Conservation (phyloP, 1,284 basidiomycete species). For the Boletus austroedulis region DNA sequence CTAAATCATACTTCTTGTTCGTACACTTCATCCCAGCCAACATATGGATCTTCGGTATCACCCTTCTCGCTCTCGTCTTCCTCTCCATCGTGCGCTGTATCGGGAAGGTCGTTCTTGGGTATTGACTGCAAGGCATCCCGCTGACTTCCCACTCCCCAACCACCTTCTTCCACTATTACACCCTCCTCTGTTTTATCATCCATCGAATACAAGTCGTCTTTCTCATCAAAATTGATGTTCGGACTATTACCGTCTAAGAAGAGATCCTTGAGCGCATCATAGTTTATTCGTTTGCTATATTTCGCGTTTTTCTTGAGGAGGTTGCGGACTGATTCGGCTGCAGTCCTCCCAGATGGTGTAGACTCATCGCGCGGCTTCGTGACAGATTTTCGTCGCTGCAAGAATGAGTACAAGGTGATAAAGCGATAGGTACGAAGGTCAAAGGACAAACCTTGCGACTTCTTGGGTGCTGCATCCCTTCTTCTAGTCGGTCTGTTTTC, state of each 20-base stretch:
- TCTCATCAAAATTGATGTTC: constrained; percentile 37
- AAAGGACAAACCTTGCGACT: constrained; percentile 71
- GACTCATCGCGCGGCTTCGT: constrained; percentile 72
- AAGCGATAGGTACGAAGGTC: constrained; percentile 11
- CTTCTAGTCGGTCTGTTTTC: constrained; percentile 60
- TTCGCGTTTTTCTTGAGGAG: constrained; percentile 79
- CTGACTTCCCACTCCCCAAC: constrained; percentile 29
- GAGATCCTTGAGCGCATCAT: constrained; percentile 76
- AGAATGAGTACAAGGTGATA: constrained; percentile 4
- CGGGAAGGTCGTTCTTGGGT: constrained; percentile 12
- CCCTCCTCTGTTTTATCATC: constrained; percentile 54
- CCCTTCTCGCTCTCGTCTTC: constrained; percentile 36
- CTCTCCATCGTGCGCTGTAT: constrained; percentile 23
- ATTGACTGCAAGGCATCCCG: constrained; percentile 14
- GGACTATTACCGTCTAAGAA: constrained; percentile 54
- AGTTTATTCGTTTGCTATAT: constrained; percentile 88
- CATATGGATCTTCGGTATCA: constrained; percentile 25
- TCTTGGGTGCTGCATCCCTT: constrained; percentile 47
- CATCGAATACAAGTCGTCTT: constrained; percentile 39
- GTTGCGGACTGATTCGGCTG: constrained; percentile 77
- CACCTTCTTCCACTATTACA: constrained; percentile 47
- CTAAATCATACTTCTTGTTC: constrained; percentile 40
- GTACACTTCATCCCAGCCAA: constrained; percentile 43
- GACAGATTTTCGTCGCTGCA: constrained; percentile 63
- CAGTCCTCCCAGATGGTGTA: constrained; percentile 68